Conservation (phyloP, 768 basidiomycete genomes). For the Suillus alpinus region DNA sequence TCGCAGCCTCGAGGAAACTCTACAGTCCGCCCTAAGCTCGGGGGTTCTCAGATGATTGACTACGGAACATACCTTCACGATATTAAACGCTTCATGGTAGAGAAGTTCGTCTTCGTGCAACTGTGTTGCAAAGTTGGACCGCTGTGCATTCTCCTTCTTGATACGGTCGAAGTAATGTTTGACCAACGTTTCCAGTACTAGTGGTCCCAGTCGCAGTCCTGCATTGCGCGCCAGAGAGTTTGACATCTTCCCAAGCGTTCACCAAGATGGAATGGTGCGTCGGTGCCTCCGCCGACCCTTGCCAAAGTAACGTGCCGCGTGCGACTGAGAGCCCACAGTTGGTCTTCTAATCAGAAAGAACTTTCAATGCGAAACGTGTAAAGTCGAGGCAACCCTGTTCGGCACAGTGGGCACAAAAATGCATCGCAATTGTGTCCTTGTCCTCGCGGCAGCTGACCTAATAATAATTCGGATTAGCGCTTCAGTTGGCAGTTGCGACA, state of each 20-base stretch:
- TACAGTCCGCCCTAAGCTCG: constrained; percentile 22
- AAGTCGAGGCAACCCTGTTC: not conserved
- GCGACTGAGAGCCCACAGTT: not conserved
- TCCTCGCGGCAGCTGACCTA: not conserved
- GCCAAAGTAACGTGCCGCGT: not conserved
- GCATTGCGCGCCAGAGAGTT: constrained; percentile 63
- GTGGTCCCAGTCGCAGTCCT: constrained; percentile 65
- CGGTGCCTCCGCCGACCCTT: not conserved
- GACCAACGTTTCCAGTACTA: constrained; percentile 74
- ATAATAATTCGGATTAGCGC: not conserved
- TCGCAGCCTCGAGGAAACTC: constrained; percentile 75
- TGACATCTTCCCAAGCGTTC: constrained; percentile 20
- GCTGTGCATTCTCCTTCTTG: constrained; percentile 39
- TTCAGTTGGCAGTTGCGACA: too few species aligned
- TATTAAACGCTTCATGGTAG: constrained; percentile 77
- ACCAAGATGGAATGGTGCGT: not conserved
- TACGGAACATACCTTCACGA: constrained; percentile 56
- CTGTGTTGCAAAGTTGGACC: constrained; percentile 41
- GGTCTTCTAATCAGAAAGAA: not conserved
- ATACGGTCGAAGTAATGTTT: constrained; percentile 80
- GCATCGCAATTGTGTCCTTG: not conserved
- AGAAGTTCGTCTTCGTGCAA: constrained; percentile 72
- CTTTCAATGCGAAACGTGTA: not conserved
- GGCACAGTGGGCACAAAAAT: not conserved
- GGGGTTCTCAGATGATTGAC: not conserved